These are phyloP conservation scores for Candida suzukii DNA, from an alignment of 805 yeast genomes.

Conservation along the genomic window DNA sequence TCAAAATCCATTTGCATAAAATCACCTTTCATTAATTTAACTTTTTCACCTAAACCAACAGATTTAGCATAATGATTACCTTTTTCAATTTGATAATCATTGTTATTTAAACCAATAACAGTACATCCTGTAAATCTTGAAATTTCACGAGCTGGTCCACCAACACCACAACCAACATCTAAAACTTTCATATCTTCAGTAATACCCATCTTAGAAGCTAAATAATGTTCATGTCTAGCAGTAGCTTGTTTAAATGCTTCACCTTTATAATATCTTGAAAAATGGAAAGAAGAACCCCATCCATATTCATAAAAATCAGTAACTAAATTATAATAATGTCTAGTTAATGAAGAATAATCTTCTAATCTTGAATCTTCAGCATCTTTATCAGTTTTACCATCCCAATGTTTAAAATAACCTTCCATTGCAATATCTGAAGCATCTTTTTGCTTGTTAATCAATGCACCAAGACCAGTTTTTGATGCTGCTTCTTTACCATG, in stretches of 20 bases:
- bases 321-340: constrained; percentile 92
- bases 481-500: constrained; percentile 71
- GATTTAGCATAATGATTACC: constrained; percentile 75
- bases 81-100: constrained; percentile 93
- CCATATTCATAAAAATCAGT: constrained; percentile 99
- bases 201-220: constrained; percentile 82
- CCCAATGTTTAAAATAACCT: constrained; percentile 97
- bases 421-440: constrained; percentile 80
- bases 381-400: constrained; percentile 70
- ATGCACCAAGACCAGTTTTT: constrained; percentile 68
- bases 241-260: constrained; percentile 92
- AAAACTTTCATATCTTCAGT: constrained; percentile 76
- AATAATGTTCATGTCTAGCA: constrained; percentile 95
- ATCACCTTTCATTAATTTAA: constrained; percentile 91
- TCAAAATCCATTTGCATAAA: constrained; percentile 98
- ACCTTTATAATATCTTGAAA: constrained; percentile 87
- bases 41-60: constrained; percentile 60
- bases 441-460: constrained; percentile 65
- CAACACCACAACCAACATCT: constrained; percentile 99
- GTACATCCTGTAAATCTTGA: constrained; percentile 82
- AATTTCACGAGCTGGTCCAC: constrained; percentile 98
- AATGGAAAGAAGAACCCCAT: constrained; percentile 98
- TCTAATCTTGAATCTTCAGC: constrained; percentile 68
- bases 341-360: constrained; percentile 87
- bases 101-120: constrained; percentile 89